Conservation (phyloP, 2,329 filamentous ascomycete species). For the Monilinia laxa region DNA sequence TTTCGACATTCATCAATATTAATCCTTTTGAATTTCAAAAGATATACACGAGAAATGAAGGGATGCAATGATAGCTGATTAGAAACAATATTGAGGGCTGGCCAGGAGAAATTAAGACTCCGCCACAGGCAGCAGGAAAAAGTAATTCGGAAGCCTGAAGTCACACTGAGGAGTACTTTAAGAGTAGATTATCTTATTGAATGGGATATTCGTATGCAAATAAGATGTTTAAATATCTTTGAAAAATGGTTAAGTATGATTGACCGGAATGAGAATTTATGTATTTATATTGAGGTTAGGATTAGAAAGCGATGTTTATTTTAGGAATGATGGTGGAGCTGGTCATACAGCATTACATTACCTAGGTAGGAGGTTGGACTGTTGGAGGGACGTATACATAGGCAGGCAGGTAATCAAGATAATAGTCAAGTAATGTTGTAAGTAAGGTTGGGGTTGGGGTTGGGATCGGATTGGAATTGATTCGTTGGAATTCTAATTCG, state of each 20-base stretch:
- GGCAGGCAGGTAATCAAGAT: too few species aligned
- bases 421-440: too few species aligned
- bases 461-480: not conserved
- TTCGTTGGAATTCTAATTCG: not conserved
- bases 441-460: too few species aligned
- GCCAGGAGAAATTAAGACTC: conserved; percentile 10
- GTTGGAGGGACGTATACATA: too few species aligned
- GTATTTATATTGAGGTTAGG: not conserved
- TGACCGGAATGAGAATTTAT: not conserved
- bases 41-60: not conserved
- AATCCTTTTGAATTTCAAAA: conserved; percentile 10
- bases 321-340: conserved; percentile 8
- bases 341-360: conserved; percentile 1
- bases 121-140: conserved; percentile 23
- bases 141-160: conserved; percentile 23
- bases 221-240: not conserved
- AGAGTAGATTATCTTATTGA: not conserved
- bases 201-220: not conserved
- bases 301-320: conserved; percentile 9
- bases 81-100: conserved; percentile 6
- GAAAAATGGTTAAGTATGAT: not conserved
- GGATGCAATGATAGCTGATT: not conserved
- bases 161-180: conserved; percentile 7
- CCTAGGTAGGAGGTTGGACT: not conserved
- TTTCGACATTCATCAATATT: not conserved